Evolutionary conservation across 163 green algal species (phyloP).

Genomic region (Scenedesmus sp.): DNA sequence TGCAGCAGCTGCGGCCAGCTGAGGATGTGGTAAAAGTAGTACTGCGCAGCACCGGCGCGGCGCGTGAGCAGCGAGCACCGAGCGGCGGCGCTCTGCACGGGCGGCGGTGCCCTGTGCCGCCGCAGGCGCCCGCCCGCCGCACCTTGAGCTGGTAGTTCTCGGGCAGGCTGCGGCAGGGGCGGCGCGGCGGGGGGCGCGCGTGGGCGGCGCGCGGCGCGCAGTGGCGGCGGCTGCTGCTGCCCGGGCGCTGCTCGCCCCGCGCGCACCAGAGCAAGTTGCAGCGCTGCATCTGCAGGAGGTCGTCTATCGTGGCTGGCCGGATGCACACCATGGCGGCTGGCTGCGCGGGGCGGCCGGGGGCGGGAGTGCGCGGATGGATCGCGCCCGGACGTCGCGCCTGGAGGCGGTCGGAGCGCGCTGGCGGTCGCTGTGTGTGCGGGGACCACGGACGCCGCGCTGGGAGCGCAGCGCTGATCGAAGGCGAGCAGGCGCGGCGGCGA

Average conservation of each 20-base stretch:
- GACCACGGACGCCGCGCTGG: no score
- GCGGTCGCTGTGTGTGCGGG: no score
- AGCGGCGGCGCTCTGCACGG: no score
- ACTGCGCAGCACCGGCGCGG: slow-evolving; percentile 73
- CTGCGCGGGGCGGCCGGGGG: no score
- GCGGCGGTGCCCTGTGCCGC: no score
- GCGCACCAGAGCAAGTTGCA: slow-evolving; percentile 95
- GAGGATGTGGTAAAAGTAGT: slow-evolving; percentile 99
- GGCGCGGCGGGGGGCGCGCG: neutral
- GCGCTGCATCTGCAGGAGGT: slow-evolving; percentile 97
- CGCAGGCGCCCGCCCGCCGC: no score
- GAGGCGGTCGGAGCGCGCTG: no score
- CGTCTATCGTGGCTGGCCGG: slow-evolving; percentile 86
- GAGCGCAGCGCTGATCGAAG: no score
- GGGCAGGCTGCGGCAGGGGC: slow-evolving; percentile 71
- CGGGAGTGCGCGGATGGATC: no score
- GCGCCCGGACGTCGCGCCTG: no score
- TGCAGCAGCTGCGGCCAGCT: slow-evolving; percentile 98
- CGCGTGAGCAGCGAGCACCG: neutral
- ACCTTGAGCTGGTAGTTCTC: slow-evolving; percentile 99
- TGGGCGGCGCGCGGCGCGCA: neutral
- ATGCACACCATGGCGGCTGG: slow-evolving; percentile 91
- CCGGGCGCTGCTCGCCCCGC: no score
- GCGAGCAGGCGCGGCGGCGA: no score
- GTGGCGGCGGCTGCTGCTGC: neutral